Evolutionary conservation across 108 stramenopile genomes (phyloP), one percentile per base, ranked within the genome.

Genomic region (Schizochytrium sp.): DNA sequence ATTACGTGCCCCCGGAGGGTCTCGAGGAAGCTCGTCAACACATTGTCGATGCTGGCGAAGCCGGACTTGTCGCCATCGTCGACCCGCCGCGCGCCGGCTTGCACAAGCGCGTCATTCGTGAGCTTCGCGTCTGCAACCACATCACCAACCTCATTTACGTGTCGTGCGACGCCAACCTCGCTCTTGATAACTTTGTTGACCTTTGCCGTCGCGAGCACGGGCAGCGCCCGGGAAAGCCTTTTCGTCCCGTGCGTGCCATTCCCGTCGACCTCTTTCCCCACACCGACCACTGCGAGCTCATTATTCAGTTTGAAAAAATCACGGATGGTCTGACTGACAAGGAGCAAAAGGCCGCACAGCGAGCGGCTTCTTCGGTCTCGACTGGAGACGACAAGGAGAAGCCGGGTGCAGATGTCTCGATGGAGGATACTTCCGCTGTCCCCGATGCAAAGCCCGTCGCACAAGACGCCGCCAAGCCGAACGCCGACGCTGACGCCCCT

Each of bases 221-320:
- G 87, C 93, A 92, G 58, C 95, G 94, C 55, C 72, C 72, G 18
- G 97, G 96, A 5, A 51, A 89, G 41, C 94, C 97, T 0, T 98
- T 98, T 90, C 92, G 94, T 63, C 92, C 94, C 10, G 94, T 94
- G 8, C 90, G 91, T 59, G 96, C 96, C 18, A 94, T 95, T 48
- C 97, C 97, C 8, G 97, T 97, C 71, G 98, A 98, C 92, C 96
- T 98, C 96, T 98, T 98, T 89, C 98, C 98, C 3, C 92, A 95
- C 58, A 98, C 97, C 4, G 72, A 72, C 21, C 98, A 98, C 92
- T 96, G 95, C 90, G 97, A 98, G 91, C 92, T 98, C 91, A 96
- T 97, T 1, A 96, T 97, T 95, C 94, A 95, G 5, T 97, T 98
- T 90, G 98, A 98, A 18, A 69, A 69, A 5, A 69, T 69, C 0